phyloP scores from a whole-genome alignment of 108 stramenopile species.

The Pseudonitzschia pungens region DNA sequence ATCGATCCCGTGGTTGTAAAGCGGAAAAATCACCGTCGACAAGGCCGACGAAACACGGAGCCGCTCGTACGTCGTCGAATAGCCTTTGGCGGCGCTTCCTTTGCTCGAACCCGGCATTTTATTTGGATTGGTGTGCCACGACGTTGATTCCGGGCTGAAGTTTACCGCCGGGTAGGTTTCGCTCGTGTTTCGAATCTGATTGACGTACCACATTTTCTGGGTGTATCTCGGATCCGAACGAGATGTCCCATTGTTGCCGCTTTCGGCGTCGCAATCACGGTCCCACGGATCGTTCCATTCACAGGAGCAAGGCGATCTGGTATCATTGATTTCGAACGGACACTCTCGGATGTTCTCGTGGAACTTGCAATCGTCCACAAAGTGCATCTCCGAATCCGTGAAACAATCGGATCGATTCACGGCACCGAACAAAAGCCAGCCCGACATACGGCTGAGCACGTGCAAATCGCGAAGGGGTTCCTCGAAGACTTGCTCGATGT shows the following conservation, averaged over 20 bases:
- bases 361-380: slow-evolving; percentile 56
- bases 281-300: slow-evolving; percentile 48
- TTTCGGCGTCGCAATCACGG: slow-evolving; percentile 1
- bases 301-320: slow-evolving; percentile 42
- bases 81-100: slow-evolving; percentile 35
- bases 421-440: slow-evolving; percentile 56
- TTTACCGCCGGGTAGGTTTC: slow-evolving; percentile 26
- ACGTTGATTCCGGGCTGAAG: slow-evolving; percentile 41
- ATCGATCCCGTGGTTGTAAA: slow-evolving; percentile 45
- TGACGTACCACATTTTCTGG: slow-evolving; percentile 34
- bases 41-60: slow-evolving; percentile 44
- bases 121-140: slow-evolving; percentile 39
- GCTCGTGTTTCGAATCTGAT: slow-evolving; percentile 38
- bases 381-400: slow-evolving; percentile 31
- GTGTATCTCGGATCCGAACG: slow-evolving; percentile 24
- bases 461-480: slow-evolving; percentile 46
- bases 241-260: not conserved
- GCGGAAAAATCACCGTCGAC: slow-evolving; percentile 36
- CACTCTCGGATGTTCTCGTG: slow-evolving; percentile 24
- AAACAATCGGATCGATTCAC: slow-evolving; percentile 37
- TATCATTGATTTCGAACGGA: slow-evolving; percentile 22
- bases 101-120: slow-evolving; percentile 37
- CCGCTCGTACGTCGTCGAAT: slow-evolving; percentile 52
- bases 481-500: slow-evolving; percentile 23
- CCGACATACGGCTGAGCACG: slow-evolving; percentile 37